Percentiles rank a stretch among this genome's conserved stretches.
phyloP scores from a whole-genome alignment of 2,329 filamentous ascomycete species.

The Cladosporium sp. region DNA sequence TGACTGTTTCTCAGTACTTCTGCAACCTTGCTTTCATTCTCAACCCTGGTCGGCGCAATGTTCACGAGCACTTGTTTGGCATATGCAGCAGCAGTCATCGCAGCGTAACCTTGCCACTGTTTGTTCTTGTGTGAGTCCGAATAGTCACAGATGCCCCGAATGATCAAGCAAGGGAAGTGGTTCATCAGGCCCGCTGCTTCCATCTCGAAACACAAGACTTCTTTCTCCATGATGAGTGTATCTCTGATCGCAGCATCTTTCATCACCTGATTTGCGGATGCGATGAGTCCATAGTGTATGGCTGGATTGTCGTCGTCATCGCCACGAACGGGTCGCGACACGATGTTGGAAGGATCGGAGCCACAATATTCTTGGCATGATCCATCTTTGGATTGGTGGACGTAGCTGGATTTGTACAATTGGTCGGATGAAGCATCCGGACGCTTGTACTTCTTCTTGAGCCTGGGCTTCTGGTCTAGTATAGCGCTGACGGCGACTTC shows the following conservation, averaged over 20 bases:
- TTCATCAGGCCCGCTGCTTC: constrained; percentile 24
- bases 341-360: constrained; percentile 6
- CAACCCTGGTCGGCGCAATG: not conserved
- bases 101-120: constrained; percentile 23
- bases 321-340: not conserved
- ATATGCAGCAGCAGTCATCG: constrained; percentile 19
- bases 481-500: not conserved
- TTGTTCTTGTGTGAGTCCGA: constrained; percentile 25
- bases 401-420: not conserved
- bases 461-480: not conserved
- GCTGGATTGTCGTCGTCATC: not conserved
- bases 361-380: not conserved
- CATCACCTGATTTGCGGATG: constrained; percentile 23
- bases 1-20: too few relatives aligned
- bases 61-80: constrained; percentile 18
- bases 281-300: constrained; percentile 25
- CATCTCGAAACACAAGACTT: constrained; percentile 25
- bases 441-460: not conserved
- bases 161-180: constrained; percentile 23
- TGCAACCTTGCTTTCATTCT: not conserved
- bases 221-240: constrained; percentile 7
- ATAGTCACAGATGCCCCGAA: constrained; percentile 25
- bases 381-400: not conserved
- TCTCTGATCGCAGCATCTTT: constrained; percentile 19
- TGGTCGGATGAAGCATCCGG: not conserved